These are phyloP conservation scores for Candida pini DNA, from an alignment of 805 yeast species.

Conservation along the genomic window DNA sequence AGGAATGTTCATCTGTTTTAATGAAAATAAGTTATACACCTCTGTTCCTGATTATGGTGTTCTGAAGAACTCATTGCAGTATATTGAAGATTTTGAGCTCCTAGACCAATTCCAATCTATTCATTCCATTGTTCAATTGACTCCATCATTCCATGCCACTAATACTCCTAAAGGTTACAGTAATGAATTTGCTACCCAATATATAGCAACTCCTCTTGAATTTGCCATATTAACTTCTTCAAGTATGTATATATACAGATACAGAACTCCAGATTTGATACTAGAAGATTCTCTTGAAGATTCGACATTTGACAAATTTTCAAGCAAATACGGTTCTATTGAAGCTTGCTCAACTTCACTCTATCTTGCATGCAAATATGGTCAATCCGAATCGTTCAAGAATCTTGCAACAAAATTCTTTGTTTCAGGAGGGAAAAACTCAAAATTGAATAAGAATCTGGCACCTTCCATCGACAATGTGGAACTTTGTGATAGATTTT, in stretches of 20 bases:
- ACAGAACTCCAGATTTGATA: conserved; percentile 74
- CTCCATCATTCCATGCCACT: conserved; percentile 68
- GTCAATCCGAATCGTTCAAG: conserved; percentile 45
- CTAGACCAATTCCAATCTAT: conserved; percentile 50
- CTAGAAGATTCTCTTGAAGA: conserved; percentile 63
- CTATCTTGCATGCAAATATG: conserved; percentile 73
- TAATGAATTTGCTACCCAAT: conserved; percentile 83
- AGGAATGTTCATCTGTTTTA: conserved; percentile 74
- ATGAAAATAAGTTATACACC: conserved; percentile 48
- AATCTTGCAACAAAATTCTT: conserved; percentile 46
- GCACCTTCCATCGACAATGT: conserved; percentile 60
- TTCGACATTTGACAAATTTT: conserved; percentile 59
- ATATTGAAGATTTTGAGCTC: conserved; percentile 78
- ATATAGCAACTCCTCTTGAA: conserved; percentile 56
- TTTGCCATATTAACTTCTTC: conserved; percentile 79
- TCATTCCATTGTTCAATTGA: conserved; percentile 66
- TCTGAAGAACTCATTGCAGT: conserved; percentile 62
- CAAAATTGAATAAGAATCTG: conserved; percentile 33
- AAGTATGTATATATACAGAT: conserved; percentile 71
- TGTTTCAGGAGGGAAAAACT: conserved; percentile 49
- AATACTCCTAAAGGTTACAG: conserved; percentile 76
- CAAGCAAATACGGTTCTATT: conserved; percentile 73
- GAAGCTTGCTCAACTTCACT: conserved; percentile 90
- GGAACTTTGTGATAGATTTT: conserved; percentile 85
- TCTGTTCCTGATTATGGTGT: conserved; percentile 84